Base-by-base conservation (phyloP, 2,329 filamentous ascomycete genomes). In the Coniochaeta ligniaria region DNA sequence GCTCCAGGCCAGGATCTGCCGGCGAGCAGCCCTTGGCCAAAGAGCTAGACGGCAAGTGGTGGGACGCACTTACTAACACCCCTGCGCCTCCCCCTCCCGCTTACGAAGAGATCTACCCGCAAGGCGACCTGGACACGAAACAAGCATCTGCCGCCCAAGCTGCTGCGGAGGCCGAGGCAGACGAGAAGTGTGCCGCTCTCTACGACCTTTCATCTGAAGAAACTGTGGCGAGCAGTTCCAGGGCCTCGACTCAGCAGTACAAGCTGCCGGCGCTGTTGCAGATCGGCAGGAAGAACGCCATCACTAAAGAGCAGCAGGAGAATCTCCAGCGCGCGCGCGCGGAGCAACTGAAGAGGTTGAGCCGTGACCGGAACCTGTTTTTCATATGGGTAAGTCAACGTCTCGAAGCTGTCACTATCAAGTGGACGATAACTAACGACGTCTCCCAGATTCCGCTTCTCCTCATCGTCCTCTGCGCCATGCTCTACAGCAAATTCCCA, bases 51-150 rank as follows among this genome's bases (percentile, higher is more conserved):
- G 78, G 78, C 65, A 80, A 81, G 62, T 90, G 88, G 87, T 90
- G 86, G 83, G 86, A 89, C 68, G 84, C 85, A 9, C 75, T 80
- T 41, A 38, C 54, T 22, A 17, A 9, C 35, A 17, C 60, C 22
- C 54, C 60, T 33, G 41, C 60, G 7, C 76, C 79, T 4, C 78
- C 83, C 35, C 90, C 90, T 9, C 91, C 91, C 11, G 84, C 91
- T 0, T 95, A 95, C 65, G 87, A 92, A 59, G 91, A 93, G 56
- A 83, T 95, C 31, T 95, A 86, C 71, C 90, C 89, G 38, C 66
- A 60, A 59, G 59, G 1, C 16, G 76, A 80, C 52, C 64, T 79
- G 17, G 82, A 87, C 60, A 75, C 73, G 26, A 88, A 89, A 71
- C 80, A 83, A 66, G 75, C 80, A 20, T 82, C 83, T n/a, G 83